Conservation (phyloP, 441 rosid species). For the Sinapis alba region DNA sequence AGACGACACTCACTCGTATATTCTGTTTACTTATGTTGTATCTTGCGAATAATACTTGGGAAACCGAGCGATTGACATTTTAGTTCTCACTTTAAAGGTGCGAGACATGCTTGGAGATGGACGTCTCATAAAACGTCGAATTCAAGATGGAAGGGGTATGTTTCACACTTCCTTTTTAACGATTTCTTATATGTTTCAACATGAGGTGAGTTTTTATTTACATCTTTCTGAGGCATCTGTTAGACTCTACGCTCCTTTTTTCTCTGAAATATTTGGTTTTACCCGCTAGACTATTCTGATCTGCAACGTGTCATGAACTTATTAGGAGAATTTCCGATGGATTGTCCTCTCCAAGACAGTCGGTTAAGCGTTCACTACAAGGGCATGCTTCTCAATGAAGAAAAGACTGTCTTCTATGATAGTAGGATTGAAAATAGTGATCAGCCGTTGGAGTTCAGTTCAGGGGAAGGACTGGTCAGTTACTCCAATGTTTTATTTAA, state of each 20-base stretch:
- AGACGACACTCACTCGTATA: background rate
- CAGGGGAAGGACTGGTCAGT: constrained; percentile 96
- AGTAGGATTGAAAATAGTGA: constrained; percentile 75
- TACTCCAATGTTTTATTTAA: background rate
- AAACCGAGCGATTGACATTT: constrained; percentile 26
- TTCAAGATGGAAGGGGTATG: constrained; percentile 90
- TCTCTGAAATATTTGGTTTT: constrained; percentile 16
- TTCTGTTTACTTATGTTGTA: background rate
- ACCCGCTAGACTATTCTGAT: constrained; percentile 23
- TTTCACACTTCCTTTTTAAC: constrained; percentile 2
- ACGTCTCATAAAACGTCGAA: constrained; percentile 88
- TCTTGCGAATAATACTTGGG: background rate
- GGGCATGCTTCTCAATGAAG: constrained; percentile 87
- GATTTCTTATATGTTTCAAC: constrained; percentile 2
- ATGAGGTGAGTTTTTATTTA: background rate
- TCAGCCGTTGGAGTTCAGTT: constrained; percentile 91
- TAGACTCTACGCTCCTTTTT: constrained; percentile 2
- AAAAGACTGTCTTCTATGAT: constrained; percentile 77
- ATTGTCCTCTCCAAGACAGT: constrained; percentile 99
- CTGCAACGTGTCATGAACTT: constrained; percentile 5
- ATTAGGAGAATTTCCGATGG: constrained; percentile 96
- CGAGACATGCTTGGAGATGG: constrained; percentile 99
- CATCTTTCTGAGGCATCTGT: constrained; percentile 9
- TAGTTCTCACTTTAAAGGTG: constrained; percentile 61
- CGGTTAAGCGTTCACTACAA: constrained; percentile 81